Evolutionary conservation across 331 rosid genomes (phyloP).

Genomic region (Malus hybrid): DNA sequence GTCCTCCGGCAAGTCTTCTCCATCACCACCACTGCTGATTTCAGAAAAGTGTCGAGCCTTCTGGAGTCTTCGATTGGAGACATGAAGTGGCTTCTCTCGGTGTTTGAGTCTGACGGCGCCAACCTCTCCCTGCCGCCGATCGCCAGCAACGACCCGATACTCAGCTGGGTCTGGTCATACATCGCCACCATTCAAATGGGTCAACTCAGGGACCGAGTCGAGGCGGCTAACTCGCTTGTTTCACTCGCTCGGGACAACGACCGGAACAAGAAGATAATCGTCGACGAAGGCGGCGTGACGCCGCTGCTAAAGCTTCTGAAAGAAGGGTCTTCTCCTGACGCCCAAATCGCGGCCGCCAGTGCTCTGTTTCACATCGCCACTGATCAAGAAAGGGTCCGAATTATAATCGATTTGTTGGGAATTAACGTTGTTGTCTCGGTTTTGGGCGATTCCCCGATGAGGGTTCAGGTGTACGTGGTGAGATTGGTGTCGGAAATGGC

Average conservation of each 20-base stretch:
- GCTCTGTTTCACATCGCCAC: slow-evolving; percentile 47
- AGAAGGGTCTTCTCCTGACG: slow-evolving; percentile 49
- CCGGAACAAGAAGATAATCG: slow-evolving; percentile 62
- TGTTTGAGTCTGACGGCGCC: slow-evolving; percentile 51
- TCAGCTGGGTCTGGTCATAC: slow-evolving; percentile 79
- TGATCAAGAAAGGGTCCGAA: slow-evolving; percentile 13
- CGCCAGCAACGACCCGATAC: slow-evolving; percentile 69
- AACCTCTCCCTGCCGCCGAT: slow-evolving; percentile 63
- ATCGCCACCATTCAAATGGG: slow-evolving; percentile 74
- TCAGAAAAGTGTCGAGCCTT: slow-evolving; percentile 45
- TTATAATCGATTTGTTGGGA: slow-evolving; percentile 32
- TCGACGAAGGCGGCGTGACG: slow-evolving; percentile 64
- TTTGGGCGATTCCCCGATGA: slow-evolving; percentile 41
- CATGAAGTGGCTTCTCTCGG: slow-evolving; percentile 62
- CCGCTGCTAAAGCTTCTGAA: slow-evolving; percentile 75
- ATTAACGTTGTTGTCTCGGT: slow-evolving; percentile 58
- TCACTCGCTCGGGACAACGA: slow-evolving; percentile 44
- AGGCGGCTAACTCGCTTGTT: slow-evolving; percentile 46
- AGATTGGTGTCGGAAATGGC: slow-evolving; percentile 66
- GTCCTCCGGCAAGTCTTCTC: slow-evolving; percentile 72
- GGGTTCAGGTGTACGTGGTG: slow-evolving; percentile 59
- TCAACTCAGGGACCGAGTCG: slow-evolving; percentile 53
- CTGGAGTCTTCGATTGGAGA: slow-evolving; percentile 71
- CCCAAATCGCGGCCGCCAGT: slow-evolving; percentile 66
- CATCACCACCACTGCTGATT: slow-evolving; percentile 58